Evolutionary conservation across 2,329 filamentous ascomycete species (phyloP).

Genomic region (Trichoderma guizhouense): DNA sequence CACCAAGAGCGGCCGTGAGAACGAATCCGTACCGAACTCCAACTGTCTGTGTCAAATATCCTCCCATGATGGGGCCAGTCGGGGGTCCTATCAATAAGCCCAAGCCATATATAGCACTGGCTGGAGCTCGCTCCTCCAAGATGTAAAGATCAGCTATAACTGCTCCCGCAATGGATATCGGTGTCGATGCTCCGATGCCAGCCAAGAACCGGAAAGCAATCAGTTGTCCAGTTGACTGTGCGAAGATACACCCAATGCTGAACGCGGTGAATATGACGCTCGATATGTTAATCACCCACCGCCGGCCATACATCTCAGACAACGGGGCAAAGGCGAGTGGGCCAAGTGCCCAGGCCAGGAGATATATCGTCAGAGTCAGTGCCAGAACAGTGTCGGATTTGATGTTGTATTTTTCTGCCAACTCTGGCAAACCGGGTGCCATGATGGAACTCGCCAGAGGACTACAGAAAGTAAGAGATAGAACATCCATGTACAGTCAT

Average conservation of each 20-base stretch:
- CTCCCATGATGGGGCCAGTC: constrained; percentile 48
- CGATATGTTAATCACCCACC: constrained; percentile 38
- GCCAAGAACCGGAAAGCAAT: constrained; percentile 47
- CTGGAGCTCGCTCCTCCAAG: constrained; percentile 45
- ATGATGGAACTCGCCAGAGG: constrained; percentile 9
- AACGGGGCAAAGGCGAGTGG: constrained; percentile 47
- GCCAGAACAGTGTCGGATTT: constrained; percentile 1
- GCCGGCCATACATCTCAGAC: constrained; percentile 46
- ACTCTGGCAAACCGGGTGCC: neutral
- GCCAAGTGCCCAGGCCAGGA: constrained; percentile 31
- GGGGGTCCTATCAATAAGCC: constrained; percentile 39
- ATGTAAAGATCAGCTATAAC: constrained; percentile 50
- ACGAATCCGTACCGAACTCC: constrained; percentile 24
- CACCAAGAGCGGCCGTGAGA: constrained; percentile 51
- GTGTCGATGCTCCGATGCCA: constrained; percentile 41
- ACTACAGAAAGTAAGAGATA: neutral
- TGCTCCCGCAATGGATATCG: constrained; percentile 48
- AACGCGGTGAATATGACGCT: constrained; percentile 59
- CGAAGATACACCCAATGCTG: constrained; percentile 46
- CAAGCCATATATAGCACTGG: constrained; percentile 15
- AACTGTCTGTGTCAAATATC: constrained; percentile 40
- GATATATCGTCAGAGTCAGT: constrained; percentile 1
- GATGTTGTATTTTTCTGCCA: neutral
- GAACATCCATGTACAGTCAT: neutral
- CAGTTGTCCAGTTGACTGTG: constrained; percentile 37